Evolutionary conservation across 2,329 filamentous ascomycete genomes (phyloP), one percentile per base, ranked within the genome.

Genomic region (Trichoderma asperellum): DNA sequence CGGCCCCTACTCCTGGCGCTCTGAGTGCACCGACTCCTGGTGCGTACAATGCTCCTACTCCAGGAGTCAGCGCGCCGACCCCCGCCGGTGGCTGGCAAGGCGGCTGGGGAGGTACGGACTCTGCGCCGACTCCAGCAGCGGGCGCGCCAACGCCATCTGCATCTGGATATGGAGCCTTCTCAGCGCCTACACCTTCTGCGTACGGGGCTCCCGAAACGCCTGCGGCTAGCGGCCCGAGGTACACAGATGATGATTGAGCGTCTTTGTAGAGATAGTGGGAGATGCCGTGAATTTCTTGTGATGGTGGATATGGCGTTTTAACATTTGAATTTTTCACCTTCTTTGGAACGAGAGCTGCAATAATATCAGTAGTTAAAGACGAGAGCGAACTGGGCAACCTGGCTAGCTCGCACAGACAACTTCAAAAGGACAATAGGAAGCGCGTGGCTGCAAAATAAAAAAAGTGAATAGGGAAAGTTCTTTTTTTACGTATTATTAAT

Each of bases 1-100:
- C 86, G 27, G 88, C 88, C 8, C 88, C 88, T 5, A 90, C 88
- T 6, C 88, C 88, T 0, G 88, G 85, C 58, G 86, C 86, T 0
- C 78, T 89, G 75, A 88, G 87, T 73, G 92, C 92, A 4, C 91
- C 91, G 0, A 94, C 92, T 0, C 92, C 91, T 0, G 91, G 89
- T 2, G 89, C 87, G 7, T 88, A 87, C 75, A 85, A 86, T n/a
- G 88, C 89, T 4, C 88, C 89, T 1, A 90, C 88, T 0, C 88
- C 89, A 0, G 87, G 84, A 18, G 85, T 84, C 12, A 87, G 85
- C 73, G 91, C 91, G 1, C 91, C 91, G 0, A 93, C 91, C 0
- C 91, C 90, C 2, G 90, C 89, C 7, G 88, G 84, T 5, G 86
- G 85, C 10, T 88, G 88, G 86, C 83, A 86, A 71, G 83, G 85